Evolutionary conservation across 306 rosid species (phyloP).

Genomic region (Inga leiocalycina): DNA sequence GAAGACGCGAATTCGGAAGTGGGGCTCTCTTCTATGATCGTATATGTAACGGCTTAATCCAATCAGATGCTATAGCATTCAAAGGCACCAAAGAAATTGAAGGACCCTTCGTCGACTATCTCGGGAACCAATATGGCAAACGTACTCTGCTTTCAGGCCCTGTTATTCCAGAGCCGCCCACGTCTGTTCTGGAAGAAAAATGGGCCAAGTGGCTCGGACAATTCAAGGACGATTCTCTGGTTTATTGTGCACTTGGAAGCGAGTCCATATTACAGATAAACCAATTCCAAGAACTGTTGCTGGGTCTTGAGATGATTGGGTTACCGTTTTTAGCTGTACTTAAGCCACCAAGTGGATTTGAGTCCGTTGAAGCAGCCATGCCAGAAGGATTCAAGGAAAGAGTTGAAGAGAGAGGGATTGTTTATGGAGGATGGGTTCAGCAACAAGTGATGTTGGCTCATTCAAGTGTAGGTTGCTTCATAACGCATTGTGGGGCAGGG

Average conservation of each 20-base stretch:
- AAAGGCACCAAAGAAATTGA: conserved; percentile 42
- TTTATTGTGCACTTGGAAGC: conserved; percentile 41
- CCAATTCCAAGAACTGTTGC: conserved; percentile 34
- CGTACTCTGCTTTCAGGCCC: conserved; percentile 43
- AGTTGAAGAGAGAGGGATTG: conserved; percentile 38
- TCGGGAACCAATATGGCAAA: conserved; percentile 12
- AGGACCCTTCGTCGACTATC: conserved; percentile 37
- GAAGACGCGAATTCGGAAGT: conserved; percentile 29
- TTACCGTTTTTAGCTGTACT: conserved; percentile 38
- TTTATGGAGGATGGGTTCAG: conserved; percentile 63
- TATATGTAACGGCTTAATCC: not conserved
- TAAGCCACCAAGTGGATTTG: conserved; percentile 35
- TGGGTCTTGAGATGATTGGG: conserved; percentile 40
- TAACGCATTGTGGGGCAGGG: conserved; percentile 77
- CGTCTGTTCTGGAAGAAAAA: conserved; percentile 19
- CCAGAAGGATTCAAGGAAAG: conserved; percentile 45
- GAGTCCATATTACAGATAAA: conserved; percentile 13
- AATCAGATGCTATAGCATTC: conserved; percentile 41
- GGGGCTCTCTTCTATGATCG: conserved; percentile 36
- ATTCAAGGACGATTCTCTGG: conserved; percentile 22
- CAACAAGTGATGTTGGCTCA: conserved; percentile 59
- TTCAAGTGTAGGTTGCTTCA: conserved; percentile 64
- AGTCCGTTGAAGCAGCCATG: conserved; percentile 33
- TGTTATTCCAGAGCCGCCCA: conserved; percentile 33
- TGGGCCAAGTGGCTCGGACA: conserved; percentile 34